Base-by-base conservation (phyloP, 371 early-diverging fungal genomes). In the Haplosporangium sp. region DNA sequence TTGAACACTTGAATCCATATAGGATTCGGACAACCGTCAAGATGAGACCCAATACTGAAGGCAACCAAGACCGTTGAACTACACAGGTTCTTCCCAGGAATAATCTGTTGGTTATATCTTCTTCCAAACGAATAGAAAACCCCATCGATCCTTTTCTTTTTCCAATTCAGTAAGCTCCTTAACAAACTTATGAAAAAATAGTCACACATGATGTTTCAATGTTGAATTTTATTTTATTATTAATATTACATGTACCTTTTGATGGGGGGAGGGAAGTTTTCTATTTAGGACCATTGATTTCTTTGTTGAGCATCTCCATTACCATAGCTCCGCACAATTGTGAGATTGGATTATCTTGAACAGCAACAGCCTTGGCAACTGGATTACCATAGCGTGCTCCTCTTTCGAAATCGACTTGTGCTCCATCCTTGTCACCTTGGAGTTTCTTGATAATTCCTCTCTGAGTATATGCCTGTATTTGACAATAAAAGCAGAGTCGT, bases 261-360 rank as follows among this genome's bases (percentile, higher is more conserved):
- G 50, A 5, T 17, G 5, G 44, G 27, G 27, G 27, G 27, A 27
- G 27, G 27, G 27, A 42, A 8, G 9, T 11, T 4, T 40, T 53
- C 52, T 67, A 45, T 63, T 77, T 72, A 65, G 53, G 39, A 20
- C 67, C 70, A 13, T 74, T 65, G 56, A 85, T 68, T 78, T 90
- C 87, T 8, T 85, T 83, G 27, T 83, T 83, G 86, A 94, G 91
- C 60, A 91, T 89, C 66, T 94, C 91, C 76, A 89, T 84, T 71
- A 94, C 88, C 61, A 93, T 90, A 40, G 91, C 91, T 56, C 91
- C 90, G 68, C 94, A 97, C 88, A 97, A 87, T 68, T 96, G 95
- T 4, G 96, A 96, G 85, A 94, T 95, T 2, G 96, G 97, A 74
- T 97, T 97, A 69, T 95, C 94, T 66, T 88, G 85, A 0, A 95